Conservation (phyloP, 1,284 basidiomycete species). For the Leccinum subrobustum region DNA sequence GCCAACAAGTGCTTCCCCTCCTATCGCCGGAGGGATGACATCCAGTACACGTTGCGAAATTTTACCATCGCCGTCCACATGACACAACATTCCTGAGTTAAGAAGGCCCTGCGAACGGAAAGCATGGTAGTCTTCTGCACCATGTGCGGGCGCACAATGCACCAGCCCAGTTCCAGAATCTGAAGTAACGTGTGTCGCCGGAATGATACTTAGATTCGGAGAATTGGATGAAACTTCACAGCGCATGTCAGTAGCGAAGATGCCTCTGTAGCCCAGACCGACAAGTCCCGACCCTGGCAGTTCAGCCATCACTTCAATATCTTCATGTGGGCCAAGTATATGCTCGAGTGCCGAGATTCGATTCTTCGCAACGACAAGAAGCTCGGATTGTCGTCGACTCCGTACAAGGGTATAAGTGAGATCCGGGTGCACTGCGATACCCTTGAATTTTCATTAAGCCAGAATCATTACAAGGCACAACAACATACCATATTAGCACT, state of each 20-base stretch:
- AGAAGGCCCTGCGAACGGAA: conserved; percentile 57
- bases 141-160: conserved; percentile 95
- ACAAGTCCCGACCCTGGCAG: conserved; percentile 64
- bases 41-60: conserved; percentile 61
- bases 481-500: conserved; percentile 87
- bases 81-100: conserved; percentile 56
- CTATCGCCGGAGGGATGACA: conserved; percentile 48
- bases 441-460: conserved; percentile 48
- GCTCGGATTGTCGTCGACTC: conserved; percentile 33
- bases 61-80: conserved; percentile 81
- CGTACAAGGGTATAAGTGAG: conserved; percentile 69
- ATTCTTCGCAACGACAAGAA: conserved; percentile 71
- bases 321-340: conserved; percentile 46
- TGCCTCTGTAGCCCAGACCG: conserved; percentile 63
- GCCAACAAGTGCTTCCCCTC: conserved; percentile 55
- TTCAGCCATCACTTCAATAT: conserved; percentile 44
- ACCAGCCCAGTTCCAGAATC: conserved; percentile 96
- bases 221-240: conserved; percentile 5
- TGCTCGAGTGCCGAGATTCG: conserved; percentile 53
- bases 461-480: conserved; percentile 2
- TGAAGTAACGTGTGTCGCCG: conserved; percentile 76
- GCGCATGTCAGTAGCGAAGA: conserved; percentile 49
- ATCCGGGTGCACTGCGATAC: conserved; percentile 79
- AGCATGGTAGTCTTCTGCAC: conserved; percentile 86
- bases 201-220: conserved; percentile 40